Conservation (phyloP, 2,329 filamentous ascomycete species). For the Colletotrichum endophyticum region DNA sequence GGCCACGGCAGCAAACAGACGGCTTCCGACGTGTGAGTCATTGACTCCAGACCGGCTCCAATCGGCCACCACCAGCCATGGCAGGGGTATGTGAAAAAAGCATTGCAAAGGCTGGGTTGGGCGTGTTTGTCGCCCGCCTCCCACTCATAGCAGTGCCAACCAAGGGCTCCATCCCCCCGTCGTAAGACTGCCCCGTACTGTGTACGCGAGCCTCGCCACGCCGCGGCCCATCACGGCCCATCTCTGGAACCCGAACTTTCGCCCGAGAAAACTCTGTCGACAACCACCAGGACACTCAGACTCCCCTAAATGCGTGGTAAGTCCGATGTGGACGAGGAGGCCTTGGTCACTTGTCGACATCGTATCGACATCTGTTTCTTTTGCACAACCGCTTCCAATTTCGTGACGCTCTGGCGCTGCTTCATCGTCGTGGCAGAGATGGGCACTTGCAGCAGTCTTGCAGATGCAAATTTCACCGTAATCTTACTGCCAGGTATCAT, state of each 20-base stretch:
- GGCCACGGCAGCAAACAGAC: conserved; percentile 13
- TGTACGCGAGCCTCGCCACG: conserved; percentile 22
- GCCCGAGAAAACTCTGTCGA: conserved; percentile 14
- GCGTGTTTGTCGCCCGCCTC: conserved; percentile 1
- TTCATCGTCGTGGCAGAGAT: not conserved
- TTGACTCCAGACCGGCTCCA: conserved; percentile 15
- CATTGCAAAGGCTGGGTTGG: conserved; percentile 6
- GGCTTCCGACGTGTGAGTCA: conserved; percentile 23
- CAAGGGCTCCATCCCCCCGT: not conserved
- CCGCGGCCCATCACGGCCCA: not conserved
- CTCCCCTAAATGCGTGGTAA: not conserved
- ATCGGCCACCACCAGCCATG: conserved; percentile 11
- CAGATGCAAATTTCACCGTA: conserved; percentile 19
- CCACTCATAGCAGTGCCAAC: not conserved
- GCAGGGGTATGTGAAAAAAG: not conserved
- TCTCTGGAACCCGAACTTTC: conserved; percentile 5
- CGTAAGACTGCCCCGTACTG: conserved; percentile 1
- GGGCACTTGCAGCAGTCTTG: conserved; percentile 11
- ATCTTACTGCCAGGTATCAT: conserved; percentile 17
- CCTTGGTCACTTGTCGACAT: not conserved
- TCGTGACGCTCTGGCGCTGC: not conserved
- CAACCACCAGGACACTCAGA: not conserved
- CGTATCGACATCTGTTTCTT: not conserved
- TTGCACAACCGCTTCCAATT: not conserved
- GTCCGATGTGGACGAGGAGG: not conserved